Evolutionary conservation across 164 flowering plant genomes (phyloP).

Genomic region (Vitis rupestris): DNA sequence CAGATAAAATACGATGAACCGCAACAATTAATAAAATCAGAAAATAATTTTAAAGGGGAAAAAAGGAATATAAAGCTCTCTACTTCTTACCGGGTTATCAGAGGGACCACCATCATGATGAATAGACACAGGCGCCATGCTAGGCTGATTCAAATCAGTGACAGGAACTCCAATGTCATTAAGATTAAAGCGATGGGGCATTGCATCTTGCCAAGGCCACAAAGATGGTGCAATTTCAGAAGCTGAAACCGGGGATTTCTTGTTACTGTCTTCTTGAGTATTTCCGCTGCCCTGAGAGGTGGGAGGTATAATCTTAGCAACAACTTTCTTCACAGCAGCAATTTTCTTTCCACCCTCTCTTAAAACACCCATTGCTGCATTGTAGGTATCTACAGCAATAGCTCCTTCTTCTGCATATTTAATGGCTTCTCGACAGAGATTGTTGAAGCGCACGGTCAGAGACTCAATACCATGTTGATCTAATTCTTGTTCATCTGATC

Average conservation of each 20-base stretch:
- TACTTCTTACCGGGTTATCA: conserved; percentile 25
- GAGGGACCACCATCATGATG: conserved; percentile 29
- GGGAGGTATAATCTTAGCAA: conserved; percentile 41
- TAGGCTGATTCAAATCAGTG: conserved; percentile 34
- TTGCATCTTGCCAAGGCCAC: conserved; percentile 44
- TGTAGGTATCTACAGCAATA: conserved; percentile 52
- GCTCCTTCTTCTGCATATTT: conserved; percentile 66
- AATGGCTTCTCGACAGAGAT: conserved; percentile 51
- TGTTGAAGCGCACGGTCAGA: conserved; percentile 44
- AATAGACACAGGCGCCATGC: conserved; percentile 32
- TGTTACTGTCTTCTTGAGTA: conserved; percentile 26
- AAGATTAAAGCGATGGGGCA: conserved; percentile 29
- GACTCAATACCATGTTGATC: conserved; percentile 34
- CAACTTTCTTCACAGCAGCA: conserved; percentile 43
- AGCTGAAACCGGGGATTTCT: conserved; percentile 16
- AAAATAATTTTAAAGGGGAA: neutral
- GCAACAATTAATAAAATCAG: too few species aligned
- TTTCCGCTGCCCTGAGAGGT: conserved; percentile 29
- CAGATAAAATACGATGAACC: neutral
- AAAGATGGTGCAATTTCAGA: conserved; percentile 28
- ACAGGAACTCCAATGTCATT: conserved; percentile 33
- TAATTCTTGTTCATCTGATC: conserved; percentile 29
- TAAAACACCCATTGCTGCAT: conserved; percentile 52
- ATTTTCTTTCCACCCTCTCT: conserved; percentile 54
- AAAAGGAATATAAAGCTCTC: neutral